A percentile compares a stretch with the other conserved stretches of the same genome.
Conservation (phyloP, 768 basidiomycete genomes). For the Leccinum boreale region DNA sequence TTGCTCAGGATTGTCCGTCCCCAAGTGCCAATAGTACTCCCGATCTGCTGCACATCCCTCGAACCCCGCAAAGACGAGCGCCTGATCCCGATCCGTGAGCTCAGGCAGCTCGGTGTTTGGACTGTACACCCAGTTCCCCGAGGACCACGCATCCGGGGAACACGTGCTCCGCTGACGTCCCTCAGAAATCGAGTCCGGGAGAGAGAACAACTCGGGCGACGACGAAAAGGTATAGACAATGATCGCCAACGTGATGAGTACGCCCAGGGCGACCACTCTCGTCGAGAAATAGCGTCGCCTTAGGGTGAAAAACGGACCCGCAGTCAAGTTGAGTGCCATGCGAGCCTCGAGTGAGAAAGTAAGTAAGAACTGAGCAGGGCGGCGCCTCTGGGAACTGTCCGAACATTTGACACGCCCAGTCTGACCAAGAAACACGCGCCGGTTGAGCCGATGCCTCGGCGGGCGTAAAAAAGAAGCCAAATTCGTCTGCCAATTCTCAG, state of each 20-base stretch:
- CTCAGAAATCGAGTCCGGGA: slow-evolving; percentile 20
- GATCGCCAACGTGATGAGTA: slow-evolving; percentile 24
- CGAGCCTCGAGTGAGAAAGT: not conserved
- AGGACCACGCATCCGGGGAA: slow-evolving; percentile 33
- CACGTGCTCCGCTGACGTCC: slow-evolving; percentile 30
- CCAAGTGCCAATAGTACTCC: slow-evolving; percentile 65
- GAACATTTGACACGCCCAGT: not conserved
- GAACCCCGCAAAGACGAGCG: slow-evolving; percentile 51
- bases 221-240: slow-evolving; percentile 31
- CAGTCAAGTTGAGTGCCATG: slow-evolving; percentile 5
- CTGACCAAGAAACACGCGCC: too few species aligned
- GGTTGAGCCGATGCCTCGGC: too few species aligned
- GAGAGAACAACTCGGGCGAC: slow-evolving; percentile 6
- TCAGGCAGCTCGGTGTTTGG: slow-evolving; percentile 32
- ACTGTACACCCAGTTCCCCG: slow-evolving; percentile 41
- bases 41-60: slow-evolving; percentile 60
- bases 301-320: slow-evolving; percentile 9
- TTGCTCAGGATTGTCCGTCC: slow-evolving; percentile 43
- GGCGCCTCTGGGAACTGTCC: not conserved
- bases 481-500: too few species aligned
- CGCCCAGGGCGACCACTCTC: slow-evolving; percentile 26
- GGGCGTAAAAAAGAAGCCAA: too few species aligned
- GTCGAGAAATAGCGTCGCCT: slow-evolving; percentile 22
- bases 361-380: not conserved
- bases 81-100: slow-evolving; percentile 42